Evolutionary conservation across 108 stramenopile species (phyloP), one percentile per base, ranked within the genome.

Genomic region (Nitzschia inconspicua): DNA sequence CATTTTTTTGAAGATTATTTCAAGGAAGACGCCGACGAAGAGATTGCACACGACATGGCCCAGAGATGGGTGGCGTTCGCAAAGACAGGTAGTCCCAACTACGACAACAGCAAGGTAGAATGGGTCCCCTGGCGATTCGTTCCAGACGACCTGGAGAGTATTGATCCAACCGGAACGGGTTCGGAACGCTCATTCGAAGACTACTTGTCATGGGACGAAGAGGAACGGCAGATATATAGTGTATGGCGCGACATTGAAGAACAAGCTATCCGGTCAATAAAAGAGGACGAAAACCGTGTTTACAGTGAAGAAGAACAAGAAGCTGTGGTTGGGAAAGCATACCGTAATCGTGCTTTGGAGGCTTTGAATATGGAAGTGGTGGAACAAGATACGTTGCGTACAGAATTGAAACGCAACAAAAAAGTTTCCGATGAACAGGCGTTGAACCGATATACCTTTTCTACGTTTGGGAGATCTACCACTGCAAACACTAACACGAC

Each of bases 1-100:
- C 74, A 78, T 37, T 76, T 85, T 39, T 85, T 85, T 63, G 80
- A 75, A 8, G 84, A 85, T 36, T 79, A 80, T 62, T 85, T 85
- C 44, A 59, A 65, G 22, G 77, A 72, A 60, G 75, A 82, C 51
- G 72, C 84, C 9, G 84, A 85, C 49, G 80, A 85, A 41, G 84
- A 85, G 46, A 73, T 78, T 13, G 77, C 84, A 5, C 51, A 48
- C 20, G 84, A 85, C 37, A 76, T 85, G 78, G 60, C 74, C 18
- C 75, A 79, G 20, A 63, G 84, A 0, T 85, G 84, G 84, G 69
- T 79, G 19, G 48, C 75, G 0, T 86, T 82, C 63, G 78, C 84
- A 4, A 57, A 54, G 14, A 63, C 47, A 16, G 74, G 75, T 16
- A 66, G 81, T 54, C 79, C 84, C 14, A 85, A 85, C 57, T 78